Conservation (phyloP, 768 basidiomycete genomes). For the Podaxis carcinomalis region DNA sequence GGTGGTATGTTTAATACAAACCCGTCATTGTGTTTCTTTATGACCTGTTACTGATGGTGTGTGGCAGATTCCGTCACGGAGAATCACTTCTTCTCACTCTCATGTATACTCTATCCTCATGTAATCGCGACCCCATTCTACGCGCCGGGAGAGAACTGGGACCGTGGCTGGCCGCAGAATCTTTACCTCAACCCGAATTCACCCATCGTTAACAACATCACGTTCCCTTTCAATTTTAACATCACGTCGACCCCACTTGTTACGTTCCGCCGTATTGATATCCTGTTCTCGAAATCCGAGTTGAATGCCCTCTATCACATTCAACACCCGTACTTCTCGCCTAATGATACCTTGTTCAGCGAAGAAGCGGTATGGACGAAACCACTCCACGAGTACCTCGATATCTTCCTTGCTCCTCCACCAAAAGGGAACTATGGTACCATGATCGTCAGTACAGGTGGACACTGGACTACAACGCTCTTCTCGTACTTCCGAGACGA, state of each 20-base stretch:
- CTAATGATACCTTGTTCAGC: conserved; percentile 44
- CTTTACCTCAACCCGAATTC: conserved; percentile 58
- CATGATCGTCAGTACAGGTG: conserved; percentile 58
- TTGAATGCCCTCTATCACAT: conserved; percentile 40
- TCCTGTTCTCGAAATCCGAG: conserved; percentile 47
- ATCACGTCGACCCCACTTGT: conserved; percentile 56
- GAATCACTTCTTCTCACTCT: conserved; percentile 71
- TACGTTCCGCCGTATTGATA: conserved; percentile 61
- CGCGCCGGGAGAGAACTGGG: conserved; percentile 46
- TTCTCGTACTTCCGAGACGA: conserved; percentile 32
- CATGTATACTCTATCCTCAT: conserved; percentile 62
- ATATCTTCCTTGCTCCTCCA: conserved; percentile 40
- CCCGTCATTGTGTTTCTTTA: neutral
- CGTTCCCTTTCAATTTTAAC: conserved; percentile 49
- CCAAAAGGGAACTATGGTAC: conserved; percentile 56
- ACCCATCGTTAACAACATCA: conserved; percentile 36
- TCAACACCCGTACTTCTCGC: conserved; percentile 24
- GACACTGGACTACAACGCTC: conserved; percentile 64
- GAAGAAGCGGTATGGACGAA: conserved; percentile 52
- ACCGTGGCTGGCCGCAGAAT: conserved; percentile 63
- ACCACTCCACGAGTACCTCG: conserved; percentile 48
- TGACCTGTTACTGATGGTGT: neutral
- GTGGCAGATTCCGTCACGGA: conserved; percentile 61
- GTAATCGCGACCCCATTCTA: conserved; percentile 65
- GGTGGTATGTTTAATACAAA: conserved; percentile 38